Evolutionary conservation across 2,329 filamentous ascomycete species (phyloP), one percentile per base, ranked within the genome.

Genomic region (Neopestalotiopsis sp.): DNA sequence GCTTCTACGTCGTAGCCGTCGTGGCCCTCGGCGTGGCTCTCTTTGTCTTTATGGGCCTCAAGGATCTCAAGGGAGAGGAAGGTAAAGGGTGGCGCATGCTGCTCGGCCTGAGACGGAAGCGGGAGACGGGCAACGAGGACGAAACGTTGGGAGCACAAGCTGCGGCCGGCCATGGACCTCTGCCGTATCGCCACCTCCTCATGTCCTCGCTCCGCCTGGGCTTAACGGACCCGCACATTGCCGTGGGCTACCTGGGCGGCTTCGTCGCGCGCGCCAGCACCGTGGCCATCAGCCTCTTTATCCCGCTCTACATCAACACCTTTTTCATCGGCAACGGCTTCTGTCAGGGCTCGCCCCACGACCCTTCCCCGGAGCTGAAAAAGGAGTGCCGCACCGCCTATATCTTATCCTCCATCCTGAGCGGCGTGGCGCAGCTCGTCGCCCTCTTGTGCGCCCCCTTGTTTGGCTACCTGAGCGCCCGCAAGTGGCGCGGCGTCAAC

Each of bases 191-290:
- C 69, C 82, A 87, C 71, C 86, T 92, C 67, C 82, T 94, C 65
- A 82, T 87, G 71, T 83, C 90, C 71, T 87, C 92, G 45, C 78
- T 95, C 74, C 74, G 89, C 6, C 86, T 97, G 12, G 95, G 92
- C 14, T 89, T 94, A 74, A 89, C 73, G 9, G 93, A 97, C 77
- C 86, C 90, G 10, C 89, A 92, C 73, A 97, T 99, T 71, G 91
- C 90, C 20, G 86, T 98, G 0, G 95, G 93, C 34, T 99, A 98
- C 76, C 83, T 98, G 0, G 96, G 95, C 71, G 96, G 96, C 1
- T 98, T 98, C 75, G 95, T 99, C 2, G 95, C 95, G 10, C 90
- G 96, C 68, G 95, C 96, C 7, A 98, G 95, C 0, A 97, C 94
- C 0, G 96, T 99, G 4, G 95, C 93, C 66, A 97, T 99, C 72